These are phyloP conservation scores for Pleurotus ostreatus DNA, from an alignment of 768 basidiomycete genomes.

Conservation along the genomic window DNA sequence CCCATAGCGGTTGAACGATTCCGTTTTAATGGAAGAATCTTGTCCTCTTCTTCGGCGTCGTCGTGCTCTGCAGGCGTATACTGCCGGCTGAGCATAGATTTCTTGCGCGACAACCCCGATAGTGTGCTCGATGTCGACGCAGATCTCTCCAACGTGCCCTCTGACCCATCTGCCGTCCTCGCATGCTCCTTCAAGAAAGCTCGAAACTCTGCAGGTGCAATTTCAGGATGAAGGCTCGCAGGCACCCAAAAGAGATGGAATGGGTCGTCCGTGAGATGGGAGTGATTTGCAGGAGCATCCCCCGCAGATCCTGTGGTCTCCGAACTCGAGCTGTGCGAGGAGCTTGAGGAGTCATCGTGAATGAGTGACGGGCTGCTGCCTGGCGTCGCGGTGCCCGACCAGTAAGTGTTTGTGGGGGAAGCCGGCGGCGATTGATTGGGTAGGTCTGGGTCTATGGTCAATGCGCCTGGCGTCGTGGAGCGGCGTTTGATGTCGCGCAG, in stretches of 20 bases:
- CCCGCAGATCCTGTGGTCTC: constrained; percentile 15
- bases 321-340: constrained; percentile 24
- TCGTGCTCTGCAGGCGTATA: constrained; percentile 83
- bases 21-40: constrained; percentile 63
- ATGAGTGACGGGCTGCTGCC: constrained; percentile 25
- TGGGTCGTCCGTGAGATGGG: constrained; percentile 61
- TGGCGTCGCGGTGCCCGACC: constrained; percentile 30
- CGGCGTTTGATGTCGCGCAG: constrained; percentile 80
- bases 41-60: constrained; percentile 62
- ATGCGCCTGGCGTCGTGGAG: constrained; percentile 78
- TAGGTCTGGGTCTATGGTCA: constrained; percentile 89
- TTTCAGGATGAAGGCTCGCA: constrained; percentile 93
- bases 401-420: constrained; percentile 53
- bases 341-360: constrained; percentile 41
- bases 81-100: constrained; percentile 92
- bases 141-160: constrained; percentile 33
- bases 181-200: constrained; percentile 94
- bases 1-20: constrained; percentile 66
- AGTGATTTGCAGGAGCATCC: constrained; percentile 19
- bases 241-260: constrained; percentile 98
- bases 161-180: constrained; percentile 49
- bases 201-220: constrained; percentile 94
- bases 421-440: constrained; percentile 66
- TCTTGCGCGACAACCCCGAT: constrained; percentile 69
- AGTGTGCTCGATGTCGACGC: constrained; percentile 39